A percentile compares a stretch with the other conserved stretches of the same genome.
These are phyloP conservation scores for Erysimum pusillum DNA, from an alignment of 441 rosid genomes.

Conservation along the genomic window DNA sequence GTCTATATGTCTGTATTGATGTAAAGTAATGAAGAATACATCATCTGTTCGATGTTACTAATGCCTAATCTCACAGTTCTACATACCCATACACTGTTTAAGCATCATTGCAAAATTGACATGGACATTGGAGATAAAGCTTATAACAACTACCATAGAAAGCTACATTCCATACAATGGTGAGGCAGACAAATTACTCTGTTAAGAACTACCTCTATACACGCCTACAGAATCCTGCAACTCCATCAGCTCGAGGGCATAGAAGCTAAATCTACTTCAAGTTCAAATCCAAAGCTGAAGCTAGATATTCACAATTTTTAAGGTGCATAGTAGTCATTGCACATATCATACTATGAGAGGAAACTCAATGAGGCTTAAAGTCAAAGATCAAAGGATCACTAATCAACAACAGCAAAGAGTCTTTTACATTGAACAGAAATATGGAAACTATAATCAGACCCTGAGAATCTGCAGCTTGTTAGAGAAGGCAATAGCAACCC, in stretches of 20 bases:
- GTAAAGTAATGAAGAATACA: not conserved
- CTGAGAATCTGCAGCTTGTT: slow-evolving; percentile 94
- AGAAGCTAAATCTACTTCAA: not conserved
- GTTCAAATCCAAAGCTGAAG: not conserved
- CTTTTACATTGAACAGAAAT: slow-evolving; percentile 3
- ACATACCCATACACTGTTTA: not conserved
- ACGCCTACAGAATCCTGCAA: not conserved
- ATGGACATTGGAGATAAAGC: not conserved
- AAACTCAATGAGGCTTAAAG: not conserved
- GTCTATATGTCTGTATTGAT: not conserved
- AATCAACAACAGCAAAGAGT: not conserved
- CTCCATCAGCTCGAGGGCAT: not conserved
- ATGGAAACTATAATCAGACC: slow-evolving; percentile 56
- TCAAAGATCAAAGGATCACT: slow-evolving; percentile 25
- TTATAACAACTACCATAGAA: not conserved
- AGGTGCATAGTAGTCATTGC: slow-evolving; percentile 1
- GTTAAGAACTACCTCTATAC: not conserved
- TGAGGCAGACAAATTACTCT: not conserved
- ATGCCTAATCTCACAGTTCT: no score
- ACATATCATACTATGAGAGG: slow-evolving; percentile 7
- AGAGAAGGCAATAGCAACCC: slow-evolving; percentile 96
- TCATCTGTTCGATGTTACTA: not conserved
- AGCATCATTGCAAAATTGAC: not conserved
- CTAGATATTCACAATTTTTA: not conserved
- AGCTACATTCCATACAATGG: not conserved